phyloP scores from a whole-genome alignment of 2,329 filamentous ascomycete species.

The Cladophialophora bantiana region DNA sequence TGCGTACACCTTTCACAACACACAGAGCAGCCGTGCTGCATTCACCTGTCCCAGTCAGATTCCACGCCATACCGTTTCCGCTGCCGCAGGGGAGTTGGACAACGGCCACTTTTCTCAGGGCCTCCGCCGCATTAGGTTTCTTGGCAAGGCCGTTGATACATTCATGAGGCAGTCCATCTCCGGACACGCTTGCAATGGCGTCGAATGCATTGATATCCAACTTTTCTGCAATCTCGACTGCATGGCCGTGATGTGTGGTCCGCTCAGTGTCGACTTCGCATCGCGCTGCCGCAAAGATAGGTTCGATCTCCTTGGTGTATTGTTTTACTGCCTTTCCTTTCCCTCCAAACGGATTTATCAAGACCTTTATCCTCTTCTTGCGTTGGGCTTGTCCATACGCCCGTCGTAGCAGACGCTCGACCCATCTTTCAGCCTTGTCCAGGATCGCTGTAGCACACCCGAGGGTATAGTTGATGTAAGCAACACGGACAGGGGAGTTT shows the following conservation, averaged over 20 bases:
- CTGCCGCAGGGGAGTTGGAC: conserved; percentile 90
- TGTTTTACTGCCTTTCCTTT: conserved; percentile 76
- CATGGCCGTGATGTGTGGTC: conserved; percentile 78
- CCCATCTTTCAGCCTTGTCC: conserved; percentile 61
- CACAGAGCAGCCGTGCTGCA: conserved; percentile 78
- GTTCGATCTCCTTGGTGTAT: conserved; percentile 77
- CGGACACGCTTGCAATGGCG: conserved; percentile 85
- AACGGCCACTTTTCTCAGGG: conserved; percentile 78
- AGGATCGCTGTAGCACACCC: conserved; percentile 59
- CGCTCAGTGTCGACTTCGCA: conserved; percentile 76
- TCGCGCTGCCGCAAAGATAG: conserved; percentile 80
- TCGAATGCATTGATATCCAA: conserved; percentile 83
- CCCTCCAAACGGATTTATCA: conserved; percentile 91
- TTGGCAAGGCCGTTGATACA: conserved; percentile 91
- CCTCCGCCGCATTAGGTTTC: conserved; percentile 75
- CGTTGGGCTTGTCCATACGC: conserved; percentile 74
- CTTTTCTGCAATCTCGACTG: conserved; percentile 74
- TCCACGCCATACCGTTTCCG: conserved; percentile 92
- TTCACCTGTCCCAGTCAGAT: conserved; percentile 80
- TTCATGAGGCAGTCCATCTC: conserved; percentile 90
- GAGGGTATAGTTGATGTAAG: conserved; percentile 68
- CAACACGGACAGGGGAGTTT: conserved; percentile 63
- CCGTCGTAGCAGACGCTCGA: conserved; percentile 67
- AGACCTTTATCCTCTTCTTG: conserved; percentile 80
- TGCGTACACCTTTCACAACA: conserved; percentile 86